A percentile compares a stretch with the other conserved stretches of the same genome.
phyloP scores from a whole-genome alignment of 2,329 filamentous ascomycete genomes.

The Apiospora saccharicola region DNA sequence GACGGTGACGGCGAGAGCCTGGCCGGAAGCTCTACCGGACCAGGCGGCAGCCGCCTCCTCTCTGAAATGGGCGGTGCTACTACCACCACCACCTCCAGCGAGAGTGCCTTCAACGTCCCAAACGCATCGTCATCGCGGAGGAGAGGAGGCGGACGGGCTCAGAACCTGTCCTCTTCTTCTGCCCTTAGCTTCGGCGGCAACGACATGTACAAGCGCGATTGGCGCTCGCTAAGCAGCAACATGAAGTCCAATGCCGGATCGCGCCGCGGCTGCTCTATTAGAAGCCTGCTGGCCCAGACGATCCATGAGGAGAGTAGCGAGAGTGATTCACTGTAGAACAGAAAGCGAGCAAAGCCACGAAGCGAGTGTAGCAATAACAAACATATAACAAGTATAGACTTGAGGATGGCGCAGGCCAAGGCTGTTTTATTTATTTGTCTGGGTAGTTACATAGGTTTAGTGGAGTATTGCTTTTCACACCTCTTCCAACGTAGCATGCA shows the following conservation, averaged over 20 bases:
- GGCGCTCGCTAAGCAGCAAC: slow-evolving; percentile 35
- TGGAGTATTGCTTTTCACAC: not conserved
- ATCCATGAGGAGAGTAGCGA: slow-evolving; percentile 77
- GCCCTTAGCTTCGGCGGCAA: slow-evolving; percentile 14
- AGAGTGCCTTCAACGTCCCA: slow-evolving; percentile 7
- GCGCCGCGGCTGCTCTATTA: slow-evolving; percentile 45
- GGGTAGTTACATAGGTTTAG: not conserved
- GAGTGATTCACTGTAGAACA: slow-evolving; percentile 48
- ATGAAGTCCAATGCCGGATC: slow-evolving; percentile 40
- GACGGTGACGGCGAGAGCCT: slow-evolving; percentile 13
- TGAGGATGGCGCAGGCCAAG: not conserved
- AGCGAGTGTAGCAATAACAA: not conserved
- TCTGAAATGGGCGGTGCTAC: not conserved
- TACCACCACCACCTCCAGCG: slow-evolving; percentile 18
- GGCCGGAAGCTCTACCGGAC: not conserved
- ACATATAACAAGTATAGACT: not conserved
- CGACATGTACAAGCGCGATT: slow-evolving; percentile 38
- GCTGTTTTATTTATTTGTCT: not conserved
- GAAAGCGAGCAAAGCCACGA: not conserved
- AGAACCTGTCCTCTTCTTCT: not conserved
- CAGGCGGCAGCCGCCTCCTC: not conserved
- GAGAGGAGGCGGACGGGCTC: not conserved
- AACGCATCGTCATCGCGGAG: not conserved
- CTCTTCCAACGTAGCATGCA: not conserved
- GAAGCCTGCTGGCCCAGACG: slow-evolving; percentile 67